These are phyloP conservation scores for Yamadazyma mexicana DNA, from an alignment of 1,139 yeast genomes.

Conservation along the genomic window DNA sequence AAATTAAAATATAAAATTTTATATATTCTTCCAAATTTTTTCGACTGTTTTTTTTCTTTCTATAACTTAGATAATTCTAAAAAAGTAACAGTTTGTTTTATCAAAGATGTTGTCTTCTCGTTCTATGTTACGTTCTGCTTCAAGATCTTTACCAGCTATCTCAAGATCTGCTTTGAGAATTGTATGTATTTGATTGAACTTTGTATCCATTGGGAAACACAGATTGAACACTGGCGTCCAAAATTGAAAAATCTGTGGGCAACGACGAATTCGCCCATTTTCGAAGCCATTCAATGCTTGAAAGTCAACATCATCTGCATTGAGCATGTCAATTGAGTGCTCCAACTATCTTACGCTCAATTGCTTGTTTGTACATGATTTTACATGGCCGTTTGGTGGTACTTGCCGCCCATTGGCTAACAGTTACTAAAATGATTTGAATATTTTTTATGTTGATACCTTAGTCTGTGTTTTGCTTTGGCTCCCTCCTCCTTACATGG, in stretches of 20 bases:
- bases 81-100: conserved; percentile 6
- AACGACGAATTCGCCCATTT: too few species aligned
- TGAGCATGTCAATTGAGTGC: background rate
- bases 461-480: background rate
- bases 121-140: conserved; percentile 79
- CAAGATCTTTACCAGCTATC: conserved; percentile 72
- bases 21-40: conserved; percentile 17
- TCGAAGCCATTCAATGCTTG: too few species aligned
- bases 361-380: too few species aligned
- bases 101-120: conserved; percentile 72
- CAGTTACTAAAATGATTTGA: background rate
- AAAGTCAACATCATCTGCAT: too few species aligned
- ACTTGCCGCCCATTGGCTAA: conserved; percentile 1
- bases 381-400: too few species aligned
- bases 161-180: conserved; percentile 60
- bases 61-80: conserved; percentile 6
- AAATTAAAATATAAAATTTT: conserved; percentile 20
- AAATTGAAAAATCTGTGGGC: background rate
- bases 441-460: too few species aligned
- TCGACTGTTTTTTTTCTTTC: conserved; percentile 11
- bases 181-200: conserved; percentile 46
- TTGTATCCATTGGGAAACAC: background rate
- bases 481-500: background rate
- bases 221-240: background rate
- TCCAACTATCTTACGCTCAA: too few species aligned